Conservation (phyloP, 495 filamentous ascomycete species). For the Penicillium simplicissimum region DNA sequence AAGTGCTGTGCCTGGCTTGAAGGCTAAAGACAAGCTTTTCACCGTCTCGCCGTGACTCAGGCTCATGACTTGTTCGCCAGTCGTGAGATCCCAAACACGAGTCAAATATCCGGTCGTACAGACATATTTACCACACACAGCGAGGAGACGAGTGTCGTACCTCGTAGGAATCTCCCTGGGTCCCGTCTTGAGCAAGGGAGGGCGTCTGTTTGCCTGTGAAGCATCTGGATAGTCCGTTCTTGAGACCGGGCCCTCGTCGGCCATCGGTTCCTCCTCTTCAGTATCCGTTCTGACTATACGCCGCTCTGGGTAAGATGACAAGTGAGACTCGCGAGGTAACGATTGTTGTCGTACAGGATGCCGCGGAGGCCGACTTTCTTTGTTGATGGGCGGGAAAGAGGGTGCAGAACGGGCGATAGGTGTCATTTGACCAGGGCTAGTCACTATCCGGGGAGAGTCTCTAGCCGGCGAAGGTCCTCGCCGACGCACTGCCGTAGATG, state of each 20-base stretch:
- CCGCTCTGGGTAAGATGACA: conserved; percentile 27
- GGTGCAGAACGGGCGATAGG: conserved; percentile 24
- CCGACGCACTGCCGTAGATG: conserved; percentile 23
- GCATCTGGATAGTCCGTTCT: conserved; percentile 76
- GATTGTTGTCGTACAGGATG: conserved; percentile 34
- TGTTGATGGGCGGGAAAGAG: conserved; percentile 11
- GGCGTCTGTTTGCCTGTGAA: conserved; percentile 79
- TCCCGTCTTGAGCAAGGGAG: conserved; percentile 70
- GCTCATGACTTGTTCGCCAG: conserved; percentile 78
- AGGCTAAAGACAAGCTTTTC: conserved; percentile 76
- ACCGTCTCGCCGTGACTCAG: conserved; percentile 75
- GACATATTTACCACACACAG: conserved; percentile 82
- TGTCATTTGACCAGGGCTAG: conserved; percentile 18
- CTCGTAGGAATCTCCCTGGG: conserved; percentile 75
- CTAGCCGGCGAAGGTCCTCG: conserved; percentile 37
- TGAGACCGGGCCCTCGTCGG: conserved; percentile 33
- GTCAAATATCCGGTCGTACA: conserved; percentile 85
- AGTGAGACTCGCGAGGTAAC: conserved; percentile 31
- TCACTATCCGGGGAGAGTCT: conserved; percentile 20
- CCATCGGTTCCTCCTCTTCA: conserved; percentile 32
- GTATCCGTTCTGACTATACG: conserved; percentile 29
- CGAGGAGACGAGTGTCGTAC: conserved; percentile 80
- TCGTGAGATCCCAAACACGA: conserved; percentile 79
- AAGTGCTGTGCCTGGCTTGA: conserved; percentile 74
- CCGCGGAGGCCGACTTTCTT: conserved; percentile 17